These are phyloP conservation scores for Mycena venus DNA, from an alignment of 768 basidiomycete genomes.

Conservation along the genomic window DNA sequence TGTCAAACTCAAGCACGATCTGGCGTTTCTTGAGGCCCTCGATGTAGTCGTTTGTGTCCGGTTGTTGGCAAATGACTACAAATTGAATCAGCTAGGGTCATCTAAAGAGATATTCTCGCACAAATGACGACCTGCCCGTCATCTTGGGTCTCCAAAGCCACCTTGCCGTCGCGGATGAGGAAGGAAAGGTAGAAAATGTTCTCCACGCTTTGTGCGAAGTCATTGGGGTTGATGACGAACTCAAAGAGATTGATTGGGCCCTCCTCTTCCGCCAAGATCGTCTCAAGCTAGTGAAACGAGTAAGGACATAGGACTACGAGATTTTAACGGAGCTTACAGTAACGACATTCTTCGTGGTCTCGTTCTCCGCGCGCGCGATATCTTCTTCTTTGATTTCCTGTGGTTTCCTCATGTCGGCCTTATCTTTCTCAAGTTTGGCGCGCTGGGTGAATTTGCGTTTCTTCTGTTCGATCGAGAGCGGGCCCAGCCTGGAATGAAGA, in stretches of 20 bases:
- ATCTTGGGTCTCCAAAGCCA: conserved; percentile 75
- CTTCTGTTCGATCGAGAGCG: conserved; percentile 89
- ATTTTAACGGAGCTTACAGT: conserved; percentile 60
- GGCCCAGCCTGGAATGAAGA: conserved; percentile 82
- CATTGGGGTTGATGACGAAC: conserved; percentile 90
- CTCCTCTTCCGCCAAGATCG: conserved; percentile 64
- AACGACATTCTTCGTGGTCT: conserved; percentile 89
- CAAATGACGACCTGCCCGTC: conserved; percentile 84
- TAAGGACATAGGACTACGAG: not conserved
- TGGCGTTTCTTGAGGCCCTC: conserved; percentile 82
- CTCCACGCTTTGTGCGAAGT: conserved; percentile 95
- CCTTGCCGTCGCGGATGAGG: conserved; percentile 88
- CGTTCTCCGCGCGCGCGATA: conserved; percentile 86
- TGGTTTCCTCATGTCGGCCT: conserved; percentile 76
- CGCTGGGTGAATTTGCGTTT: conserved; percentile 73
- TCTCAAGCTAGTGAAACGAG: conserved; percentile 63
- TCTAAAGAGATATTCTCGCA: conserved; percentile 50
- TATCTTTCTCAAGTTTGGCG: conserved; percentile 78
- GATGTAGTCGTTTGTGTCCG: conserved; percentile 72
- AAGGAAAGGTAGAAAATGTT: conserved; percentile 97
- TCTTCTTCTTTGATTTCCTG: conserved; percentile 89
- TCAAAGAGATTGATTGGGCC: conserved; percentile 82
- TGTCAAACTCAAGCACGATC: conserved; percentile 92
- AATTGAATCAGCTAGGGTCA: not conserved
- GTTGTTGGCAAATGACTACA: conserved; percentile 74